Percentiles rank a stretch among this genome's conserved stretches.
Evolutionary conservation across 371 early-diverging fungal genomes (phyloP).

Genomic region (Circinella umbellata): DNA sequence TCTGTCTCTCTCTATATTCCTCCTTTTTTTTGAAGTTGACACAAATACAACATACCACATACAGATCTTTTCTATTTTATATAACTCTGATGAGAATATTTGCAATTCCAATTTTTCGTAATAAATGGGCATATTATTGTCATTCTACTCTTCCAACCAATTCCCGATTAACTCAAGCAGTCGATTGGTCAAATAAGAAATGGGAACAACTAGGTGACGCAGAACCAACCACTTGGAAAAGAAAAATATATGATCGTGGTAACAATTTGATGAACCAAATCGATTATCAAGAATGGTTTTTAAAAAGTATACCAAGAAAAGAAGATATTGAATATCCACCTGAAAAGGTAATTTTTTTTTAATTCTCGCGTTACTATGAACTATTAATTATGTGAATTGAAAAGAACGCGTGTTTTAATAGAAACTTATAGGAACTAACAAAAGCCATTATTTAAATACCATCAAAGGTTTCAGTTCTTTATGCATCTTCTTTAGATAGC

Average conservation of each 20-base stretch:
- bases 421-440: too few relatives aligned
- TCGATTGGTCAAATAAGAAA: slow-evolving; percentile 62
- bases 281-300: slow-evolving; percentile 79
- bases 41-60: too few relatives aligned
- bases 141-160: slow-evolving; percentile 42
- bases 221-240: slow-evolving; percentile 58
- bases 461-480: slow-evolving; percentile 50
- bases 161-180: slow-evolving; percentile 57
- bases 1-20: too few relatives aligned
- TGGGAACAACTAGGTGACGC: slow-evolving; percentile 66
- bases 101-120: slow-evolving; percentile 51
- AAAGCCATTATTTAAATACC: background rate
- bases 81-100: slow-evolving; percentile 39
- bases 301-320: slow-evolving; percentile 73
- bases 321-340: slow-evolving; percentile 44
- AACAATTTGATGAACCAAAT: slow-evolving; percentile 72
- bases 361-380: background rate
- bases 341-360: slow-evolving; percentile 41
- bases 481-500: slow-evolving; percentile 46
- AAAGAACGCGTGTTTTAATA: too few relatives aligned
- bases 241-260: slow-evolving; percentile 65
- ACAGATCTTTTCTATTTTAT: background rate
- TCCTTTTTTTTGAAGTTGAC: too few relatives aligned
- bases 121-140: slow-evolving; percentile 60
- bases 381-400: too few relatives aligned